A percentile compares a stretch with the other conserved stretches of the same genome.
Evolutionary conservation across 805 yeast species (phyloP).

Genomic region (Candida manassasensis): DNA sequence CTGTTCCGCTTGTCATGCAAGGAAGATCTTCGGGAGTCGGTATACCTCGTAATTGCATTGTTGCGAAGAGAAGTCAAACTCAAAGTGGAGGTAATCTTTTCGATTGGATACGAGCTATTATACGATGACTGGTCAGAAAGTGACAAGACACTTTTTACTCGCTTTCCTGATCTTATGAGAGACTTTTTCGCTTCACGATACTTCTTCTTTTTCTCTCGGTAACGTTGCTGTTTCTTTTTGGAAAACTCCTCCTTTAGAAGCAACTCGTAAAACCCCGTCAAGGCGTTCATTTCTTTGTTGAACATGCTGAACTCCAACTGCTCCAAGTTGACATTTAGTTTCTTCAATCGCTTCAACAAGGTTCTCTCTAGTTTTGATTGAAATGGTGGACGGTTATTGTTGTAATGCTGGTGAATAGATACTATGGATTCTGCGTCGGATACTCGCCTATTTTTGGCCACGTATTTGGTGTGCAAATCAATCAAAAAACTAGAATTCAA

Average conservation of each 20-base stretch:
- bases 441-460: conserved; percentile 15
- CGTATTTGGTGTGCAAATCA: conserved; percentile 25
- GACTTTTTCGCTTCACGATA: conserved; percentile 30
- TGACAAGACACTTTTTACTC: conserved; percentile 34
- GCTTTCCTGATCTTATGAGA: conserved; percentile 24
- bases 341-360: conserved; percentile 53
- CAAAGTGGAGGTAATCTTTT: conserved; percentile 32
- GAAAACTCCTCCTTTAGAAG: conserved; percentile 49
- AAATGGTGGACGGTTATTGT: conserved; percentile 36
- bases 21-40: conserved; percentile 5
- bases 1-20: conserved; percentile 4
- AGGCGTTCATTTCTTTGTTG: conserved; percentile 59
- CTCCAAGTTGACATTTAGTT: conserved; percentile 61
- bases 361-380: conserved; percentile 59
- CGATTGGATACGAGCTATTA: conserved; percentile 29
- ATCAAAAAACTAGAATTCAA: conserved; percentile 31
- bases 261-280: conserved; percentile 73
- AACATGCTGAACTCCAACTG: conserved; percentile 53
- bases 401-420: conserved; percentile 37
- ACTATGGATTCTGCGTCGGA: conserved; percentile 32
- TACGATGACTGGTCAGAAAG: conserved; percentile 24
- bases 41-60: background rate
- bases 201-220: conserved; percentile 26
- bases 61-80: conserved; percentile 26
- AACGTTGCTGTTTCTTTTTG: conserved; percentile 28